These are phyloP conservation scores for bread wheat (Triticum aestivum) DNA, from an alignment of 176 grass and related monocot species.

Conservation along the genomic window IWGSC_CS_RefSeq_v2.1 NC_057804.1:380966995-380967494, in stretches of 20 bases:
- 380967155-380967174: background rate
- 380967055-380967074: constrained; percentile 98
- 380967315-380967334: background rate
- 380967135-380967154: constrained; percentile 22
- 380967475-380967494: constrained; percentile 78
- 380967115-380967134: constrained; percentile 97
- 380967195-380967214: background rate
- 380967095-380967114: constrained; percentile 87
- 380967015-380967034: constrained; percentile 90
- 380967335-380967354: background rate
- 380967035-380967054: constrained; percentile 90
- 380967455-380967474: constrained; percentile 92
- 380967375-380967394: background rate
- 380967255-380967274: background rate
- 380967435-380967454: constrained; percentile 97
- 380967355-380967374: background rate
- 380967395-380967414: constrained; percentile 5
- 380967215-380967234: background rate
- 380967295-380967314: background rate
- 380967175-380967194: background rate
- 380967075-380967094: constrained; percentile 85
- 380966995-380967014: constrained; percentile 82
- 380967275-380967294: background rate
- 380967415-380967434: background rate
- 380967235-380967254: background rate